These are phyloP conservation scores for Penicillium paxilli DNA, from an alignment of 495 filamentous ascomycete species.

Conservation along the genomic window DNA sequence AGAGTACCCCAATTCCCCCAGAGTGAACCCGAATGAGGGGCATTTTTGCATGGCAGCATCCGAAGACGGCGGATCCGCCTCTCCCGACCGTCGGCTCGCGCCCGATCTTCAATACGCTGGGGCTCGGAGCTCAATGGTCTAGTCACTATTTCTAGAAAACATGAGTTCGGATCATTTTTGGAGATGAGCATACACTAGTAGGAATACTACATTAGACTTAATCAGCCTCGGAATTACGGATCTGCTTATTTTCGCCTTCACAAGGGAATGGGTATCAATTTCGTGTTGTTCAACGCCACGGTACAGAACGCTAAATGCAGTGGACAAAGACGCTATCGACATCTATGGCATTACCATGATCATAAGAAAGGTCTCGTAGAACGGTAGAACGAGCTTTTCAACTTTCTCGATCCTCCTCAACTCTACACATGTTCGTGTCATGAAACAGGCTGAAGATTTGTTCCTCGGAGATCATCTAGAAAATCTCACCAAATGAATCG, in stretches of 20 bases:
- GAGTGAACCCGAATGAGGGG: constrained; percentile 12
- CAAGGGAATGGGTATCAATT: neutral
- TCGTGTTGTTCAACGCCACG: neutral
- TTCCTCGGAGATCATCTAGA: constrained; percentile 17
- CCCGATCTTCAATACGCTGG: constrained; percentile 7
- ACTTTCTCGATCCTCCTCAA: too few relatives aligned
- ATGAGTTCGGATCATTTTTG: neutral
- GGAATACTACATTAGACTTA: too few relatives aligned
- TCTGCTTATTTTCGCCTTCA: neutral
- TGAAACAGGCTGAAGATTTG: too few relatives aligned
- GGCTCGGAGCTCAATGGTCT: neutral
- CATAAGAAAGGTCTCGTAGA: neutral
- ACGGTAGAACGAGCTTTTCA: neutral
- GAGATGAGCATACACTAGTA: neutral
- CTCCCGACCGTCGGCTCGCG: constrained; percentile 35
- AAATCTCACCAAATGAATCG: constrained; percentile 29
- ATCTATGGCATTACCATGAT: neutral
- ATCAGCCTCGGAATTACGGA: neutral
- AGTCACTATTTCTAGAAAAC: too few relatives aligned
- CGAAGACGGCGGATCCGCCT: constrained; percentile 19
- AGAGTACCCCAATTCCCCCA: neutral
- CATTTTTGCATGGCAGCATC: constrained; percentile 16
- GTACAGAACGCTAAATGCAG: neutral
- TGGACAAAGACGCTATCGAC: neutral
- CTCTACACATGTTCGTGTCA: too few relatives aligned